A percentile compares a stretch with the other conserved stretches of the same genome.
These are phyloP conservation scores for Agrocybe chaxingu DNA, from an alignment of 768 basidiomycete genomes.

Conservation along the genomic window DNA sequence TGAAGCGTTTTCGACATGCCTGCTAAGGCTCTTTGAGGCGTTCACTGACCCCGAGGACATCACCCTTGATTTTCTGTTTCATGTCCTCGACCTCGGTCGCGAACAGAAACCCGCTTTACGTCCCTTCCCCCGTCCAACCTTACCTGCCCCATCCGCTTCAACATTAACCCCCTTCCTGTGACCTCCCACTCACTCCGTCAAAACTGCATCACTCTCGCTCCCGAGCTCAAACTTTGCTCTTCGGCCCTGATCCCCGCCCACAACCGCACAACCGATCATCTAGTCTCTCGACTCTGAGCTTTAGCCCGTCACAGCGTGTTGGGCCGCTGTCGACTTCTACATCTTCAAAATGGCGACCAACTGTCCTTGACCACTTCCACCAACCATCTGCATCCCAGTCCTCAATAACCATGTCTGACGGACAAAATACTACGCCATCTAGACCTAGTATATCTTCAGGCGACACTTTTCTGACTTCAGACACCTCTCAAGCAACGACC, in stretches of 20 bases:
- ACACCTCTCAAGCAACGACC: conserved; percentile 43
- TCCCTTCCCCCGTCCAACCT: too few relatives aligned
- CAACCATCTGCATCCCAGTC: conserved; percentile 43
- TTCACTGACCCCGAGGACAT: too few relatives aligned
- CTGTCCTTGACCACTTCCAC: conserved; percentile 61
- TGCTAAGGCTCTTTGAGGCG: too few relatives aligned
- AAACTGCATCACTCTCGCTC: too few relatives aligned
- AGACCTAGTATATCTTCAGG: conserved; percentile 49
- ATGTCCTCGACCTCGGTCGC: too few relatives aligned
- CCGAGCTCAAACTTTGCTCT: too few relatives aligned
- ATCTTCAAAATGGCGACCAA: conserved; percentile 58
- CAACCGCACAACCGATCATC: conserved; percentile 45
- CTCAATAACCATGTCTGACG: conserved; percentile 38
- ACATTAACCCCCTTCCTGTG: too few relatives aligned
- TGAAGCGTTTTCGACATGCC: too few relatives aligned
- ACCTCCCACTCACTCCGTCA: too few relatives aligned
- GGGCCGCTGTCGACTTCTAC: conserved; percentile 14
- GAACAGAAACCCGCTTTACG: too few relatives aligned
- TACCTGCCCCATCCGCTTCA: too few relatives aligned
- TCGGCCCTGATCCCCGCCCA: background rate
- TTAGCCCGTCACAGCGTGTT: conserved; percentile 15
- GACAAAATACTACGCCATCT: conserved; percentile 20
- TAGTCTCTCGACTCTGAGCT: conserved; percentile 44
- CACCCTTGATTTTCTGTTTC: too few relatives aligned
- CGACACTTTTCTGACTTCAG: conserved; percentile 48